Percentiles rank a stretch among this genome's conserved stretches.
phyloP scores from a whole-genome alignment of 2,329 filamentous ascomycete species.

The Fusarium sp. region DNA sequence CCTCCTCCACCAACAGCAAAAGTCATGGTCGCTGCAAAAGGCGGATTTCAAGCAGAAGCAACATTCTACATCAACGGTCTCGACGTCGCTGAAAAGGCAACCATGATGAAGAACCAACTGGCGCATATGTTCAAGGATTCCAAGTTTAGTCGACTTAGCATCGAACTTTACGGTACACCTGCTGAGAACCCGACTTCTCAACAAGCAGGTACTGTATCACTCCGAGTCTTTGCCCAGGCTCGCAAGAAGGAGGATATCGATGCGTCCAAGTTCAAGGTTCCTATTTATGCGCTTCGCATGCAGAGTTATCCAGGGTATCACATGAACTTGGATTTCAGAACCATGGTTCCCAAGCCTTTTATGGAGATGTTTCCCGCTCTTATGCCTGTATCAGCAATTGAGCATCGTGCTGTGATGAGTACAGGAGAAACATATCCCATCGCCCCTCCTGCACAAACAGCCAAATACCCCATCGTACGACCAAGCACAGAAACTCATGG shows the following conservation, averaged over 20 bases:
- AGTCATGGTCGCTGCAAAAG: slow-evolving; percentile 57
- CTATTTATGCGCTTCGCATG: slow-evolving; percentile 54
- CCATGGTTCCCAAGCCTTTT: slow-evolving; percentile 56
- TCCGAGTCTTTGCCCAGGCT: slow-evolving; percentile 61
- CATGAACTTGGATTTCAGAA: slow-evolving; percentile 57
- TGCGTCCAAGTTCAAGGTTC: slow-evolving; percentile 52
- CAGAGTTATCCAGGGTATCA: slow-evolving; percentile 57
- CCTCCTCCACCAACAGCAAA: slow-evolving; percentile 50
- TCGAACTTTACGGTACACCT: slow-evolving; percentile 52
- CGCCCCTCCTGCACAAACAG: slow-evolving; percentile 34
- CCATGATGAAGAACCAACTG: slow-evolving; percentile 56
- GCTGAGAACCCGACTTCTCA: slow-evolving; percentile 56
- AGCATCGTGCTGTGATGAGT: slow-evolving; percentile 47
- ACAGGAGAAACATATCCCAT: slow-evolving; percentile 34
- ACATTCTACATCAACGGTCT: slow-evolving; percentile 58
- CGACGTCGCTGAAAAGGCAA: slow-evolving; percentile 56
- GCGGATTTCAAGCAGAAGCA: slow-evolving; percentile 58
- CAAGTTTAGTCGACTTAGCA: slow-evolving; percentile 52
- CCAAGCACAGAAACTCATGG: slow-evolving; percentile 44
- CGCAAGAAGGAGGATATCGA: slow-evolving; percentile 49
- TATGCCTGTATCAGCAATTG: slow-evolving; percentile 45
- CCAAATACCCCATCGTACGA: slow-evolving; percentile 40
- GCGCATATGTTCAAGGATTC: slow-evolving; percentile 47
- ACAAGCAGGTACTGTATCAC: slow-evolving; percentile 60
- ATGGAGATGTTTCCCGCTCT: slow-evolving; percentile 57